These are phyloP conservation scores for Parasitella parasitica DNA, from an alignment of 371 early-diverging fungal species.

Conservation along the genomic window DNA sequence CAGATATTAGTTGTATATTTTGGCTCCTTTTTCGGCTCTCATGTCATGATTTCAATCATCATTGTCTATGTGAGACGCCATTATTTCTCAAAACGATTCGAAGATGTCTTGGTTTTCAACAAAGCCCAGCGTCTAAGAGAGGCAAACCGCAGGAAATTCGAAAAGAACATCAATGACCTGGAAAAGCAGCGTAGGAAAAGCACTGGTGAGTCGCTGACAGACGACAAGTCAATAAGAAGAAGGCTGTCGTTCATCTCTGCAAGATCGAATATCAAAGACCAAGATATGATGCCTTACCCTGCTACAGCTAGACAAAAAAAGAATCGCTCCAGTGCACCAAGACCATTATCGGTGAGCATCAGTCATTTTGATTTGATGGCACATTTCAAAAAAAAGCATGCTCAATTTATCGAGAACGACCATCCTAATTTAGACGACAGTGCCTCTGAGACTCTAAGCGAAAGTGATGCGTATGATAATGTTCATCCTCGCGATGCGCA, in stretches of 20 bases:
- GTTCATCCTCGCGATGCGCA: neutral
- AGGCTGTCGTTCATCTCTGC: constrained; percentile 25
- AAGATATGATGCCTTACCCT: neutral
- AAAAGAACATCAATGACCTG: constrained; percentile 16
- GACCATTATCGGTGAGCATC: neutral
- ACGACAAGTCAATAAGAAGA: neutral
- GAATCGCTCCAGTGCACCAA: neutral
- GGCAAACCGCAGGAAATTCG: constrained; percentile 29
- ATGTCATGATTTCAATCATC: constrained; percentile 34
- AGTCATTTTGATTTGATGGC: constrained; percentile 2
- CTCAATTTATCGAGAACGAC: neutral
- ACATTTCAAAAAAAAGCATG: constrained; percentile 10
- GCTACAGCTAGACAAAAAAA: neutral
- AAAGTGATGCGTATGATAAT: neutral
- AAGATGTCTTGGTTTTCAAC: constrained; percentile 43
- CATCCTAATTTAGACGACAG: neutral
- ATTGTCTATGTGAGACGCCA: constrained; percentile 37
- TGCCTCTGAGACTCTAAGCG: neutral
- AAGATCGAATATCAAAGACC: constrained; percentile 1
- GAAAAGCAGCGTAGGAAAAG: constrained; percentile 10
- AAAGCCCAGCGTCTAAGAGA: constrained; percentile 33
- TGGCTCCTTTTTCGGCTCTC: constrained; percentile 34
- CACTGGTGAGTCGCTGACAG: neutral
- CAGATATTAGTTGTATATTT: constrained; percentile 37
- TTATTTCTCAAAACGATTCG: constrained; percentile 51